Evolutionary conservation across 129 eudicot species (phyloP).

Genomic region (Erigeron canadensis): DNA sequence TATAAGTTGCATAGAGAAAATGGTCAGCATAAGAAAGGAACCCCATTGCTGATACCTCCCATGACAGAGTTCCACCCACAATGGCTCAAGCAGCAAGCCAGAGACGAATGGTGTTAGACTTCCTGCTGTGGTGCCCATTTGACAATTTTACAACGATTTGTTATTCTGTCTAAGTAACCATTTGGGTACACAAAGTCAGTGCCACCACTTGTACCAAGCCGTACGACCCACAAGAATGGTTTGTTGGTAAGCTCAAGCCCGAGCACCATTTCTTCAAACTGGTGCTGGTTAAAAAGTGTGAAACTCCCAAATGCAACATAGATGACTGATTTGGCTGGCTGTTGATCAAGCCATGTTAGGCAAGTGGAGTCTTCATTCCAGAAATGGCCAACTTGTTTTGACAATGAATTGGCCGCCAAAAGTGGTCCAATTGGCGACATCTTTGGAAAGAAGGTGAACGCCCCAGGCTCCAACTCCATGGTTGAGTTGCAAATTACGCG

Average conservation of each 20-base stretch:
- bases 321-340: slow-evolving; percentile 37
- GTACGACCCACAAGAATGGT: slow-evolving; percentile 64
- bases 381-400: slow-evolving; percentile 35
- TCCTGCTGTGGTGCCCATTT: slow-evolving; percentile 66
- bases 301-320: slow-evolving; percentile 70
- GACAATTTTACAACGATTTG: slow-evolving; percentile 38
- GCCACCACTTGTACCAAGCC: slow-evolving; percentile 29
- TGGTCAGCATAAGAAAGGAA: slow-evolving; percentile 71
- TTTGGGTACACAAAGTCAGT: slow-evolving; percentile 23
- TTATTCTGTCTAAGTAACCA: slow-evolving; percentile 43
- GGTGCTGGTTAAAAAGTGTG: slow-evolving; percentile 33
- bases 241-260: slow-evolving; percentile 48
- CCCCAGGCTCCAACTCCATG: slow-evolving; percentile 41
- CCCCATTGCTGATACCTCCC: slow-evolving; percentile 57
- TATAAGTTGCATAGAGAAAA: slow-evolving; percentile 39
- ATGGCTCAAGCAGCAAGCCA: slow-evolving; percentile 61
- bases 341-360: slow-evolving; percentile 63
- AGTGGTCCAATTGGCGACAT: slow-evolving; percentile 56
- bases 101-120: slow-evolving; percentile 51
- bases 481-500: slow-evolving; percentile 48
- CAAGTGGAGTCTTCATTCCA: slow-evolving; percentile 59
- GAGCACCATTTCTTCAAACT: slow-evolving; percentile 51
- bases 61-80: slow-evolving; percentile 74
- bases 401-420: slow-evolving; percentile 35
- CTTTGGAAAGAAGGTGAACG: slow-evolving; percentile 30